phyloP scores from a whole-genome alignment of 495 filamentous ascomycete genomes.

The Annulohypoxylon nitens region DNA sequence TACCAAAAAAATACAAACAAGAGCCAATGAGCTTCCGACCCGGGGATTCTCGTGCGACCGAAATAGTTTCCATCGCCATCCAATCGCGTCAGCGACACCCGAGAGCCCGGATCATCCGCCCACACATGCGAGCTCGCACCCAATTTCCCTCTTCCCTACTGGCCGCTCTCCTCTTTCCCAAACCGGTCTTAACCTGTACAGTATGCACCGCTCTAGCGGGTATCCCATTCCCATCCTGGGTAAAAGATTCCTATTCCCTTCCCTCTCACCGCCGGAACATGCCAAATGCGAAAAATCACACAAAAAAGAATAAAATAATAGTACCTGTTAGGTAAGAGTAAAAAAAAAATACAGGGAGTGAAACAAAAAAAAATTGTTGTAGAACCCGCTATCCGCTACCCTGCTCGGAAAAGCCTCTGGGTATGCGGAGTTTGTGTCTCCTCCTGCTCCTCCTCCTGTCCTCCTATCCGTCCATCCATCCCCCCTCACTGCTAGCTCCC shows the following conservation, averaged over 20 bases:
- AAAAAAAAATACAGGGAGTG: too few relatives aligned
- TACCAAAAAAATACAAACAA: neutral
- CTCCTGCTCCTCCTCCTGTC: neutral
- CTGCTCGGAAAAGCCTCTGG: constrained; percentile 45
- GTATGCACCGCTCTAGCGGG: neutral
- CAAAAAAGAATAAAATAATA: constrained; percentile 7
- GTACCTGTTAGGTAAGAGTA: neutral
- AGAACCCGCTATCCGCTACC: constrained; percentile 21
- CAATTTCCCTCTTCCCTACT: constrained; percentile 8
- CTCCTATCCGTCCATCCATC: neutral
- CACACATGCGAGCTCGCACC: constrained; percentile 4
- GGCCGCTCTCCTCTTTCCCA: constrained; percentile 5
- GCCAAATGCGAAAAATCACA: constrained; percentile 8
- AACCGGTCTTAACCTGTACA: neutral
- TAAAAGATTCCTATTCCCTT: neutral
- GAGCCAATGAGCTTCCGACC: constrained; percentile 35
- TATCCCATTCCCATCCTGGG: neutral
- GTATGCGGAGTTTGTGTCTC: constrained; percentile 18
- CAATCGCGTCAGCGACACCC: constrained; percentile 36
- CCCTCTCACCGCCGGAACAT: constrained; percentile 1
- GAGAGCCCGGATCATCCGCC: constrained; percentile 33
- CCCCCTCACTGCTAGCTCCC: neutral
- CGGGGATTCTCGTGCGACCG: constrained; percentile 31
- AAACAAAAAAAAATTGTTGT: constrained; percentile 15
- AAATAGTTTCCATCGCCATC: constrained; percentile 1